phyloP scores from a whole-genome alignment of 345 rosid genomes.

The Isatis tinctoria region DNA sequence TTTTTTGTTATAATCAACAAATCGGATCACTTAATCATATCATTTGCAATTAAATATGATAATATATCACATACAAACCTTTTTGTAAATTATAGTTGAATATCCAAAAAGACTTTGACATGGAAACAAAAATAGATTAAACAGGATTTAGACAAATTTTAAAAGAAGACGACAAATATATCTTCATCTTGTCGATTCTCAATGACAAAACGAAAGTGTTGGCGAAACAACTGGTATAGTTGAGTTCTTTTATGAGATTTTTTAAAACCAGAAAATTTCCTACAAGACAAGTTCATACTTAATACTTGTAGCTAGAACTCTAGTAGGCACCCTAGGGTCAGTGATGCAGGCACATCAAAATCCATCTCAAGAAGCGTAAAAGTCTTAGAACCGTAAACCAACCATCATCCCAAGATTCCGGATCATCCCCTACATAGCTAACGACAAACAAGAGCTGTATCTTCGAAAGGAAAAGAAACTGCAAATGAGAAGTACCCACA shows the following conservation, averaged over 20 bases:
- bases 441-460: not conserved
- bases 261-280: not conserved
- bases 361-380: not conserved
- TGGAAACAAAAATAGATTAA: not conserved
- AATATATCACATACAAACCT: not conserved
- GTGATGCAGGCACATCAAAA: slow-evolving; percentile 1
- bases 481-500: slow-evolving; percentile 7
- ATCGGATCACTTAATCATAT: not conserved
- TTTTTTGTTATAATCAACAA: too few relatives aligned
- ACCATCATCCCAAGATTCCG: not conserved
- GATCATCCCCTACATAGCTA: slow-evolving; percentile 15
- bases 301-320: not conserved
- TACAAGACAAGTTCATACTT: not conserved
- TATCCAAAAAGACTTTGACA: not conserved
- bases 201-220: not conserved
- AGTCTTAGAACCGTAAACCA: not conserved
- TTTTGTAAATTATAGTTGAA: too few relatives aligned
- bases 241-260: not conserved
- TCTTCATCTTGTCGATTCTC: not conserved
- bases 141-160: not conserved
- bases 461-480: not conserved
- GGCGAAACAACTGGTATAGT: not conserved
- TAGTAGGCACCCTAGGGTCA: not conserved
- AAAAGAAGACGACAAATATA: not conserved
- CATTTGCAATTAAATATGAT: not conserved